These are phyloP conservation scores for Neurospora cerealis DNA, from an alignment of 495 filamentous ascomycete genomes.

Conservation along the genomic window DNA sequence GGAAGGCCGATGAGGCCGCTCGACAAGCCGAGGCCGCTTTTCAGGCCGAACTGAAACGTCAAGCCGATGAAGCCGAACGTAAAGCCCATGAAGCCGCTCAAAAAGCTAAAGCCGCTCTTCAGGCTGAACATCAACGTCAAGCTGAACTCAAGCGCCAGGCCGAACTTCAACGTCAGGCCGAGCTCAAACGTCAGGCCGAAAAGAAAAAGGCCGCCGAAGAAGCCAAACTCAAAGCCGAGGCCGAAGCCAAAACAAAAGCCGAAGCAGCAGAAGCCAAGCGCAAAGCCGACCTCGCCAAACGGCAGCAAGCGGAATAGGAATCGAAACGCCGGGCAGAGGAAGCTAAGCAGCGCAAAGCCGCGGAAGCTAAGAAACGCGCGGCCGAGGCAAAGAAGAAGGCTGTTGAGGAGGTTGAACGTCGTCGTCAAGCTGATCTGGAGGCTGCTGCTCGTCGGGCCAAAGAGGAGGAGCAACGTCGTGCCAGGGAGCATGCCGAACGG, in stretches of 20 bases:
- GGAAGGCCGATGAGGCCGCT: neutral
- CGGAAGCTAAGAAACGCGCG: neutral
- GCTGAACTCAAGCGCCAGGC: neutral
- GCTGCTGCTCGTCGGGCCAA: neutral
- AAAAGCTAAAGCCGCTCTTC: neutral
- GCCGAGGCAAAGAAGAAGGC: neutral
- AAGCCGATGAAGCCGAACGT: neutral
- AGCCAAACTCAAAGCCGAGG: neutral
- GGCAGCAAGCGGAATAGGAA: neutral
- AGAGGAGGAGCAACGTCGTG: neutral
- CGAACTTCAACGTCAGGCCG: neutral
- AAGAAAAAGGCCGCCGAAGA: neutral
- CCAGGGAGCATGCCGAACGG: fast-evolving
- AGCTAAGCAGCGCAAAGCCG: neutral
- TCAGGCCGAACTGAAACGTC: neutral
- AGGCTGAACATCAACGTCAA: neutral
- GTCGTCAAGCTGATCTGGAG: neutral
- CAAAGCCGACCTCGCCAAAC: neutral
- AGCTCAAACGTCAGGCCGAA: neutral
- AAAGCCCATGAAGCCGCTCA: neutral
- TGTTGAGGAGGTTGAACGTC: neutral
- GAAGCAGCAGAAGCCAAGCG: neutral
- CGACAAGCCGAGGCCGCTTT: neutral
- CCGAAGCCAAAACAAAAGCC: neutral
- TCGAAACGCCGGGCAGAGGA: neutral